phyloP scores from a whole-genome alignment of 2,329 filamentous ascomycete species.

The Alternaria consortialis region DNA sequence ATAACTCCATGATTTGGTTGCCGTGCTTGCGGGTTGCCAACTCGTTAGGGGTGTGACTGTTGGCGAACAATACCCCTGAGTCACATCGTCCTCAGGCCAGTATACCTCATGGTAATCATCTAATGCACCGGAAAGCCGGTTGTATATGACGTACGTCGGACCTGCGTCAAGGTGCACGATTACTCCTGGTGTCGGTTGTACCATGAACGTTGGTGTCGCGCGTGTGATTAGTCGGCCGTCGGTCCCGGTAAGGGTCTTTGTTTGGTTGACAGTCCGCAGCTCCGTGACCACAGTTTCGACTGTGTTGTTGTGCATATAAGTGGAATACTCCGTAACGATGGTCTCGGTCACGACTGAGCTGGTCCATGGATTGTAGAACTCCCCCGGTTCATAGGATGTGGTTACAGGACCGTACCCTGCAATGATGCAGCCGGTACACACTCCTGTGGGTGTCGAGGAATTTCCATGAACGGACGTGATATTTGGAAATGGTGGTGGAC shows the following conservation, averaged over 20 bases:
- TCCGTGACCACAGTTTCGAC: conserved; percentile 40
- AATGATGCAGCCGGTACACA: conserved; percentile 46
- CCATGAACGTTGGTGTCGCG: conserved; percentile 33
- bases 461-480: background rate
- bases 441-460: conserved; percentile 2
- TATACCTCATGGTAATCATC: conserved; percentile 18
- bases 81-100: background rate
- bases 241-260: conserved; percentile 29
- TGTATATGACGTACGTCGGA: conserved; percentile 45
- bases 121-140: conserved; percentile 35
- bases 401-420: conserved; percentile 36
- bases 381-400: conserved; percentile 24
- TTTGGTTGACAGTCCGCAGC: conserved; percentile 36
- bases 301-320: conserved; percentile 35
- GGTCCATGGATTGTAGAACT: conserved; percentile 24
- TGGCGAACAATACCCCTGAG: conserved; percentile 18
- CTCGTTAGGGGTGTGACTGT: conserved; percentile 17
- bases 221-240: conserved; percentile 29
- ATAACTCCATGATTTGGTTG: conserved; percentile 33
- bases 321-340: conserved; percentile 33
- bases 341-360: conserved; percentile 40
- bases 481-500: background rate
- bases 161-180: conserved; percentile 31
- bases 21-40: conserved; percentile 30
- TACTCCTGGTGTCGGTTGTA: conserved; percentile 28